phyloP scores from a whole-genome alignment of 352 stramenopile species.

The Globisporangium nodosum region DNA sequence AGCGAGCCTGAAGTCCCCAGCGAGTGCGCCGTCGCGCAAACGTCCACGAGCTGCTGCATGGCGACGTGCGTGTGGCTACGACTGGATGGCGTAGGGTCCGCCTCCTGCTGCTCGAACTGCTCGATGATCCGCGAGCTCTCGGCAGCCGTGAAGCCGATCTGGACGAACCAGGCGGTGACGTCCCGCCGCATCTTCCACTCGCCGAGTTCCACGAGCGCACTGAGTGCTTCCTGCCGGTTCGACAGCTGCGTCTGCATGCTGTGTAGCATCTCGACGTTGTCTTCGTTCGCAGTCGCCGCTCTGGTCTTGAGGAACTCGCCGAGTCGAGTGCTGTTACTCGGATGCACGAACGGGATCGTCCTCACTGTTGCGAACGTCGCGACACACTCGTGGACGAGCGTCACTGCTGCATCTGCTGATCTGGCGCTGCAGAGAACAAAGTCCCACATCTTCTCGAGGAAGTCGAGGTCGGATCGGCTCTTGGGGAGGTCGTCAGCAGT shows the following conservation, averaged over 20 bases:
- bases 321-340: constrained; percentile 10
- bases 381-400: constrained; percentile 9
- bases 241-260: constrained; percentile 3
- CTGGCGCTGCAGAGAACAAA: constrained; percentile 9
- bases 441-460: constrained; percentile 15
- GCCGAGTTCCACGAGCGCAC: constrained; percentile 11
- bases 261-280: not conserved
- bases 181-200: constrained; percentile 15
- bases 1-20: constrained; percentile 9
- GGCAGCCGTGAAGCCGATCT: constrained; percentile 13
- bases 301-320: constrained; percentile 7
- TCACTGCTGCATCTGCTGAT: constrained; percentile 1
- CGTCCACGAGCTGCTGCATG: constrained; percentile 8
- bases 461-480: constrained; percentile 11
- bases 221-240: constrained; percentile 3
- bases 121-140: constrained; percentile 8
- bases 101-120: constrained; percentile 1
- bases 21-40: constrained; percentile 8
- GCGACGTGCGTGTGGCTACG: not conserved
- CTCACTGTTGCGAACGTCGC: constrained; percentile 4
- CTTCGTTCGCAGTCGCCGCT: not conserved
- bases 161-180: constrained; percentile 11
- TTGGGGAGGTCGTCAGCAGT: not conserved
- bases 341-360: constrained; percentile 11
- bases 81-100: not conserved